Base-by-base conservation (phyloP, 768 basidiomycete species). In the Lyophyllum decastes region DNA sequence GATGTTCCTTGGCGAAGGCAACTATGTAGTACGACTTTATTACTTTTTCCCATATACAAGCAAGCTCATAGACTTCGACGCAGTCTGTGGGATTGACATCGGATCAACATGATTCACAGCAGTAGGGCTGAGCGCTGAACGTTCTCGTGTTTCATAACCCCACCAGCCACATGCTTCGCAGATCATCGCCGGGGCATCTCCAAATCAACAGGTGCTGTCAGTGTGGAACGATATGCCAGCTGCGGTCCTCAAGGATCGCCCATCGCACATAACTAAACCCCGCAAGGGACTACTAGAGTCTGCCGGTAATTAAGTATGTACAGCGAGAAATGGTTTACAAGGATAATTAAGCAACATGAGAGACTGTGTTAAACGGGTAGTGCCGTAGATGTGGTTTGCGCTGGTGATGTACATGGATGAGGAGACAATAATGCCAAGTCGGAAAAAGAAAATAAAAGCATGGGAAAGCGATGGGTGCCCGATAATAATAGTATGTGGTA, bases 401-500 rank as follows among this genome's bases (percentile, higher is more conserved):
- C 35, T 47, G 11, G 44, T 60, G 58, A 60, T 59, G 33, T 56
- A 56, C 52, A 56, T 45, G 47, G 54, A 9, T 30, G 43, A 26
- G 50, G 40, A 19, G 40, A 47, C n/a, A 47, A 52, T 41, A 44
- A 47, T 38, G 46, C 21, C 35, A 48, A 14, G 24, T 22, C 4
- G 30, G 30, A 30, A 10, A 30, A 30, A 57, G 22, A 25, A 16
- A 22, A 53, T 41, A 49, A 56, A 47, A 61, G 41, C 55, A 54
- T 44, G 52, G n/a, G 48, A 43, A 57, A 57, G 55, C 47, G 44
- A 55, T 40, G 27, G 16, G 57, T 61, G 54, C 49, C 46, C 25
- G 35, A 45, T 51, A 57, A 46, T 56, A 41, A 57, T 50, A 33
- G 55, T 56, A 59, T 44, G 57, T 49, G 40, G 52, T 52, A 49